phyloP scores from a whole-genome alignment of 352 stramenopile species.

The Achlya hypogyna region DNA sequence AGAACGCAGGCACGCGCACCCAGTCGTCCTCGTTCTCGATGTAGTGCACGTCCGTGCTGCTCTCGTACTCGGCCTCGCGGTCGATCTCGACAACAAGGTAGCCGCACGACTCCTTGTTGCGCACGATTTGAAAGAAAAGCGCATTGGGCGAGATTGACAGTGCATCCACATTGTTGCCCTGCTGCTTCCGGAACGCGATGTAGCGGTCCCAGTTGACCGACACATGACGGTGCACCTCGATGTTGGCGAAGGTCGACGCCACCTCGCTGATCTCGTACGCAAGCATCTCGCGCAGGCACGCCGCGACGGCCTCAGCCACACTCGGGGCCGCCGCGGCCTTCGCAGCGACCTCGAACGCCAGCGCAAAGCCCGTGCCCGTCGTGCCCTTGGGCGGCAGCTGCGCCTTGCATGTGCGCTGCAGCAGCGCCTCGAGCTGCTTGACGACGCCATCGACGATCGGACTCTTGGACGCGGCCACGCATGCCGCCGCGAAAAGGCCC shows the following conservation, averaged over 20 bases:
- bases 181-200: conserved; percentile 73
- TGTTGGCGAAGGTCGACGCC: conserved; percentile 61
- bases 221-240: conserved; percentile 69
- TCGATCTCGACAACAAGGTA: conserved; percentile 82
- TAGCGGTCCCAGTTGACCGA: conserved; percentile 81
- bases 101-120: conserved; percentile 73
- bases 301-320: conserved; percentile 39
- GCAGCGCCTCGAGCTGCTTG: conserved; percentile 52
- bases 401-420: conserved; percentile 77
- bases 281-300: conserved; percentile 64
- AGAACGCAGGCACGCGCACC: conserved; percentile 71
- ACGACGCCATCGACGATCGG: conserved; percentile 40
- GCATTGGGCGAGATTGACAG: conserved; percentile 77
- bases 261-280: conserved; percentile 73
- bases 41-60: conserved; percentile 44
- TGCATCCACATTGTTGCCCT: conserved; percentile 63
- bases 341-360: conserved; percentile 61
- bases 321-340: conserved; percentile 61
- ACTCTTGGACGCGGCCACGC: conserved; percentile 53
- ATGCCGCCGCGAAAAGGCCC: conserved; percentile 56
- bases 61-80: conserved; percentile 65
- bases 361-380: conserved; percentile 49
- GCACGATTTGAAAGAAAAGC: conserved; percentile 74
- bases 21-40: conserved; percentile 47
- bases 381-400: conserved; percentile 35